These are phyloP conservation scores for Leptodontidium sp. DNA, from an alignment of 2,329 filamentous ascomycete species.

Conservation along the genomic window DNA sequence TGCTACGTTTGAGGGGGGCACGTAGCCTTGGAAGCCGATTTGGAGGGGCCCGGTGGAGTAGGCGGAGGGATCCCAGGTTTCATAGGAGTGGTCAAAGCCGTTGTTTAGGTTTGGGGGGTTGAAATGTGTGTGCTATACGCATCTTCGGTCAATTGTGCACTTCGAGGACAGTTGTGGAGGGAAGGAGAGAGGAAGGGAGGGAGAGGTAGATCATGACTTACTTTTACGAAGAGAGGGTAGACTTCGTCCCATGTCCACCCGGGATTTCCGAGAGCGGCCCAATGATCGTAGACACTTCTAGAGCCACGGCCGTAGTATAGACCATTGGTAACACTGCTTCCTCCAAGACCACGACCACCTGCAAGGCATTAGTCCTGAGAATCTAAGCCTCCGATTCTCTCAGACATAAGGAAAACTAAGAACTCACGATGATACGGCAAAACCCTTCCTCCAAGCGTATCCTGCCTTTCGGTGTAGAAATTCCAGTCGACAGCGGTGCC, in stretches of 20 bases:
- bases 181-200: no score
- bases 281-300: constrained; percentile 48
- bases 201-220: background rate
- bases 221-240: constrained; percentile 48
- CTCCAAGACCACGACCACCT: constrained; percentile 37
- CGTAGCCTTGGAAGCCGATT: constrained; percentile 23
- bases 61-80: constrained; percentile 20
- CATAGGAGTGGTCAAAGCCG: constrained; percentile 16
- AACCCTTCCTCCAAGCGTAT: constrained; percentile 4
- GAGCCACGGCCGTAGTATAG: constrained; percentile 39
- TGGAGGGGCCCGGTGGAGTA: constrained; percentile 31
- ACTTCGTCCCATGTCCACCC: constrained; percentile 52
- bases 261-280: constrained; percentile 51
- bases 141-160: no score
- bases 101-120: constrained; percentile 14
- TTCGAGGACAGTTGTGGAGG: no score
- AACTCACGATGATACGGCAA: constrained; percentile 11
- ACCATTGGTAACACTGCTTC: constrained; percentile 48
- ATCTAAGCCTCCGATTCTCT: background rate
- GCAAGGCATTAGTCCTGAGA: background rate
- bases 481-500: constrained; percentile 12
- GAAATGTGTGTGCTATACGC: background rate
- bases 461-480: constrained; percentile 2
- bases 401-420: background rate
- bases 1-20: constrained; percentile 9